Evolutionary conservation across 345 rosid genomes (phyloP), one percentile per base, ranked within the genome.

Genomic region (Salix udensis): DNA sequence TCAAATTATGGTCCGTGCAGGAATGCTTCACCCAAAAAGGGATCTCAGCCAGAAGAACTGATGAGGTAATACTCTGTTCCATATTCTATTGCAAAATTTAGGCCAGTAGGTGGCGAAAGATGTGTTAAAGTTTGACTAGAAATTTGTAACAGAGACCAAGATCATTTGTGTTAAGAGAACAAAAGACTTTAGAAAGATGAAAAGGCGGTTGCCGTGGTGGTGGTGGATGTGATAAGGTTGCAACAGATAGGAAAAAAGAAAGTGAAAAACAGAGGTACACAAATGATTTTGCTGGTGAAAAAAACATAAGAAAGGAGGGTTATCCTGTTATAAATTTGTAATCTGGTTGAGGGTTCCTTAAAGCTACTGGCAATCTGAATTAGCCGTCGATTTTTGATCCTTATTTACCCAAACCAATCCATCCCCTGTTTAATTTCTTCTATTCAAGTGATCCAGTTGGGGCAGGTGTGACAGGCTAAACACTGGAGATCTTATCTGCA

Each of bases 21-120:
- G 88, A 87, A 80, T 30, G 52, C 64, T 76, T 61, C 79, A 6
- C 39, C 84, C 2, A 82, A 30, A 39, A 87, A 84, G 52, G 85
- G 74, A 60, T 84, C 89, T 34, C 82, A 50, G 7, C 84, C 82
- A 14, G 98, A 92, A 77, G 97, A 94, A 82, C 69, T 92, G 62
- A 82, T 91, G 87, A 94, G 98, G 97, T 94, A 87, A 88, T 36
- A 15, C 62, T 31, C 18, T 73, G 34, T 42, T 48, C 39, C 42
- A 26, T 40, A 18, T 53, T 21, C 46, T 70, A 15, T 50, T 65
- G n/a, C 42, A 46, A 46, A 46, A 46, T 46, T 4, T 14, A 14
- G 14, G 4, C 15, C 23, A 61, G 58, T 46, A 53, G 36, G 11
- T 48, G 69, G 71, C 53, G 14, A 72, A 72, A 37, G 12, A 14